These are phyloP conservation scores for Eimeria tenella DNA, from an alignment of 169 alveolate species.

Conservation along the genomic window DNA sequence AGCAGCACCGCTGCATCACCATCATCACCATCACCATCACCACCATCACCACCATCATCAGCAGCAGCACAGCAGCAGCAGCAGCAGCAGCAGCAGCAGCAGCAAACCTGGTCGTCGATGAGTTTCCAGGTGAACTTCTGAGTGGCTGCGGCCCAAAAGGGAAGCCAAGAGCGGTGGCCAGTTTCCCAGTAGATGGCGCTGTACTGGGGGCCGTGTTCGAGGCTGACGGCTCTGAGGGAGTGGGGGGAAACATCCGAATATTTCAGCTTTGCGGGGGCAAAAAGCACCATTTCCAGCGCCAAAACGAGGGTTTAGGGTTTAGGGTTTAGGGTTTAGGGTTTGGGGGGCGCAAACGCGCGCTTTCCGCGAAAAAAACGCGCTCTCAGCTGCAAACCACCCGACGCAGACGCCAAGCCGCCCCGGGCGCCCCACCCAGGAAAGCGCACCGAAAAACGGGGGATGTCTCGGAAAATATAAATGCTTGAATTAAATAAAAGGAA, in stretches of 20 bases:
- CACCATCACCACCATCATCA: conserved; percentile 84
- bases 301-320: no score
- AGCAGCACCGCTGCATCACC: background rate
- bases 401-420: no score
- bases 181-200: conserved; percentile 93
- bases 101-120: conserved; percentile 88
- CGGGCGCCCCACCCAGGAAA: no score
- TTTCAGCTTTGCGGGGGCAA: background rate
- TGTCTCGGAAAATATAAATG: no score
- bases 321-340: no score
- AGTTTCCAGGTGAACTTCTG: conserved; percentile 89
- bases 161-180: conserved; percentile 91
- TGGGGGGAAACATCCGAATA: background rate
- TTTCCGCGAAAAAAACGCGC: no score
- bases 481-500: no score
- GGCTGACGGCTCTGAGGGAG: conserved; percentile 62
- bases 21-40: conserved; percentile 81
- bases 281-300: no score
- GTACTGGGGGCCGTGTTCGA: conserved; percentile 85
- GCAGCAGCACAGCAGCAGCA: conserved; percentile 77
- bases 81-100: conserved; percentile 82
- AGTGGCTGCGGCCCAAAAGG: conserved; percentile 87
- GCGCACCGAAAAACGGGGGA: no score
- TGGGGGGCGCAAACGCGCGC: no score
- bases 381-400: no score